These are phyloP conservation scores for Colletotrichum musae DNA, from an alignment of 2,329 filamentous ascomycete species.

Conservation along the genomic window DNA sequence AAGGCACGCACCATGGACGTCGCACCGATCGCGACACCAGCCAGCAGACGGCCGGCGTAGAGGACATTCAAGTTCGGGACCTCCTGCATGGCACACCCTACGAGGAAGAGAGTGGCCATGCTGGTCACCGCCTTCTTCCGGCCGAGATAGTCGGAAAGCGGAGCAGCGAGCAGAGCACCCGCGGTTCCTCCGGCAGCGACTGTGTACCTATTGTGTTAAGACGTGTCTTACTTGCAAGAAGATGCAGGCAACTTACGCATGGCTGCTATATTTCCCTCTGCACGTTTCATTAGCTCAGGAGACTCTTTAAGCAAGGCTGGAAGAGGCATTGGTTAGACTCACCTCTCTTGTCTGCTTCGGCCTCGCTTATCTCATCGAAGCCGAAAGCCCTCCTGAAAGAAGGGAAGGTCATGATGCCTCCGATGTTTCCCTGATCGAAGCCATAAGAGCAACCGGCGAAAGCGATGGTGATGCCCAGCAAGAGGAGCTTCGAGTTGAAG, in stretches of 20 bases:
- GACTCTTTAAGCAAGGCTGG: not conserved
- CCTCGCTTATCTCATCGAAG: slow-evolving; percentile 47
- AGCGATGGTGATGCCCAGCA: slow-evolving; percentile 51
- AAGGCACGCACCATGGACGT: slow-evolving; percentile 48
- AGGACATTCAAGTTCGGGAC: slow-evolving; percentile 53
- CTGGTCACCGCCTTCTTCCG: slow-evolving; percentile 52
- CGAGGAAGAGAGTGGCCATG: slow-evolving; percentile 50
- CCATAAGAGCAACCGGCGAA: slow-evolving; percentile 56
- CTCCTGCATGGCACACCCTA: slow-evolving; percentile 53
- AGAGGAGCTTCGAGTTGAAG: slow-evolving; percentile 53
- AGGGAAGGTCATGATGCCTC: slow-evolving; percentile 53
- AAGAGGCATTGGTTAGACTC: not conserved
- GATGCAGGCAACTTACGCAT: slow-evolving; percentile 46
- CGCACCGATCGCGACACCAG: slow-evolving; percentile 52
- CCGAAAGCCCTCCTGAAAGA: slow-evolving; percentile 55
- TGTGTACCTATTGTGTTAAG: slow-evolving; percentile 38
- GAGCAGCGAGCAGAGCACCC: slow-evolving; percentile 54
- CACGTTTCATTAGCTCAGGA: slow-evolving; percentile 12
- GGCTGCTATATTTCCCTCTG: slow-evolving; percentile 50
- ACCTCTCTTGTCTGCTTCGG: slow-evolving; percentile 47
- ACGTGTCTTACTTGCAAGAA: too few relatives aligned
- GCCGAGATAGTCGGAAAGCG: slow-evolving; percentile 54
- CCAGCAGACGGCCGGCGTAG: slow-evolving; percentile 54
- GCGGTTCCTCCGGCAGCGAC: slow-evolving; percentile 54
- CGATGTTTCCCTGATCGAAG: slow-evolving; percentile 57